Conservation (phyloP, 2,329 filamentous ascomycete genomes). For the Xylariaceae sp. region DNA sequence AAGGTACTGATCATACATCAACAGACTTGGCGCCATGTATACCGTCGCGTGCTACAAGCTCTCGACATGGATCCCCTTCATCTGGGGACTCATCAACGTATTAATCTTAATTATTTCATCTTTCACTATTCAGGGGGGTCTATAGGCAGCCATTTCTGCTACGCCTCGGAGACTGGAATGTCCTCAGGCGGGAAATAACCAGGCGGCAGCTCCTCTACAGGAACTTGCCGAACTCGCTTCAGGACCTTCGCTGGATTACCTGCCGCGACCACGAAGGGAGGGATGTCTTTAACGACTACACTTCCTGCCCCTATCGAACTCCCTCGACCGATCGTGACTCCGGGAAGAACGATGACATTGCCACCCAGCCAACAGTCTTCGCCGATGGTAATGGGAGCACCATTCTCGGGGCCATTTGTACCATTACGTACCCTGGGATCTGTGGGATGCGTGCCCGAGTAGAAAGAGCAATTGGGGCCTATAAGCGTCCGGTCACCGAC, state of each 20-base stretch:
- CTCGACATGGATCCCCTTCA: constrained; percentile 90
- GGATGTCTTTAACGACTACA: constrained; percentile 76
- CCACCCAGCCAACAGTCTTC: constrained; percentile 81
- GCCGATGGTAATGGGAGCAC: constrained; percentile 68
- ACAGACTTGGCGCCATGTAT: constrained; percentile 74
- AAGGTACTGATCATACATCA: constrained; percentile 12
- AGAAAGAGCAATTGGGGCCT: constrained; percentile 75
- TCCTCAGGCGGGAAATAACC: constrained; percentile 22
- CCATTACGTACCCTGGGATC: constrained; percentile 73
- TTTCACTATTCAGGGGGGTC: constrained; percentile 86
- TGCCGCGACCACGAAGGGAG: constrained; percentile 57
- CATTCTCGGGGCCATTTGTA: constrained; percentile 67
- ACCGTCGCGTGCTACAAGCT: constrained; percentile 78
- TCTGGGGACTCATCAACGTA: constrained; percentile 83
- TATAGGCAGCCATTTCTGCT: constrained; percentile 48
- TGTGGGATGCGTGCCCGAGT: constrained; percentile 69
- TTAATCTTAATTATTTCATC: constrained; percentile 79
- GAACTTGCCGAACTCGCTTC: constrained; percentile 25
- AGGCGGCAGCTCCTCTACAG: constrained; percentile 22
- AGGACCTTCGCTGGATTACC: constrained; percentile 65
- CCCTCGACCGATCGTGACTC: constrained; percentile 73
- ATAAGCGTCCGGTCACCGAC: constrained; percentile 75
- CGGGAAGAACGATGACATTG: constrained; percentile 66
- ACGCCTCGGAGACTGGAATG: constrained; percentile 19
- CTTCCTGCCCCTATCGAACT: constrained; percentile 73